phyloP scores from a whole-genome alignment of 306 rosid genomes.

The Crotalaria pallida region DNA sequence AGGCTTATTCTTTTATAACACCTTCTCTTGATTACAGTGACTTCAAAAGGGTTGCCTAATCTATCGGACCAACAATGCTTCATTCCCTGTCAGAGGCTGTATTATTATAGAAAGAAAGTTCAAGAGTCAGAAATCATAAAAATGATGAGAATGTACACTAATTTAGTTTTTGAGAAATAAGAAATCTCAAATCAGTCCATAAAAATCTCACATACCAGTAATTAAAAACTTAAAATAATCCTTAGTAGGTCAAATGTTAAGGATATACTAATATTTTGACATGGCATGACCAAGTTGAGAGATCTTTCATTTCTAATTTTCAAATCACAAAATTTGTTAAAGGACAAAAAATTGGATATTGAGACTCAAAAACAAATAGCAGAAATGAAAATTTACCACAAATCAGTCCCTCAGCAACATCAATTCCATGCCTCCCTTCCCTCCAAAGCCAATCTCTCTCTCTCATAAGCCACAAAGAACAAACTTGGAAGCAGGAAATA shows the following conservation, averaged over 20 bases:
- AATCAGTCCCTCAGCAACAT: not conserved
- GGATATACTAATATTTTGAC: no score
- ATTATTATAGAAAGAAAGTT: conserved; percentile 4
- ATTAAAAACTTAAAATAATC: no score
- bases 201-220: not conserved
- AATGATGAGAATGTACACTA: not conserved
- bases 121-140: not conserved
- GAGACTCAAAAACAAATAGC: not conserved
- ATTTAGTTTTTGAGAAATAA: not conserved
- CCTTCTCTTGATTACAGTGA: not conserved
- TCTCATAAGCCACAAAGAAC: conserved; percentile 55
- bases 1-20: not conserved
- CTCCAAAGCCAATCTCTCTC: not conserved
- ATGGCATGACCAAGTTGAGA: not conserved
- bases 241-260: no score
- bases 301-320: no score
- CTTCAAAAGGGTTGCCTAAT: not conserved
- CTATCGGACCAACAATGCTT: conserved; percentile 59
- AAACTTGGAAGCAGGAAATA: conserved; percentile 59
- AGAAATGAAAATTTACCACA: conserved; percentile 6
- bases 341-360: no score
- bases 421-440: not conserved
- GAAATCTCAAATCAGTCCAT: not conserved
- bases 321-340: no score
- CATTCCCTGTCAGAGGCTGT: conserved; percentile 49